Conservation (phyloP, 768 basidiomycete genomes). For the Phallus indusiatus region DNA sequence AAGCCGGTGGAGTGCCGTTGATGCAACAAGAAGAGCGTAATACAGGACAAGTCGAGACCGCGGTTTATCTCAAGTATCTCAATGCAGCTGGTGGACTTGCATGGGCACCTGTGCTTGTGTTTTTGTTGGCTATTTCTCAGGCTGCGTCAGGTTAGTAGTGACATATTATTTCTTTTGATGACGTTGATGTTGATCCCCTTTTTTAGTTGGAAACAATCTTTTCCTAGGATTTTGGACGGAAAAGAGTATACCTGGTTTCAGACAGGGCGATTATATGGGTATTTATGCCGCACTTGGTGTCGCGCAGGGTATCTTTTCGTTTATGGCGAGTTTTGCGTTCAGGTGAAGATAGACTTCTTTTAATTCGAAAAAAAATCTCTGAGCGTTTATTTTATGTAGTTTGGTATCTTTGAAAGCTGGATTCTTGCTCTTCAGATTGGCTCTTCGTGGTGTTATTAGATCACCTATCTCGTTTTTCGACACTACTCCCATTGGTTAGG, state of each 20-base stretch:
- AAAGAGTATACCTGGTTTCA: constrained; percentile 42
- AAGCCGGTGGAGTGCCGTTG: constrained; percentile 26
- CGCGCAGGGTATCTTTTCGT: constrained; percentile 42
- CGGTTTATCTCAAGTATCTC: constrained; percentile 41
- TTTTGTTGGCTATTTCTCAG: constrained; percentile 38
- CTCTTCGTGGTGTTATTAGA: constrained; percentile 45
- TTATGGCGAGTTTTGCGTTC: constrained; percentile 38
- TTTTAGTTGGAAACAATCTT: constrained; percentile 47
- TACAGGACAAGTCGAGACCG: constrained; percentile 42
- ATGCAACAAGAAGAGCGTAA: constrained; percentile 50
- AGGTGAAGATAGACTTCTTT: constrained; percentile 27
- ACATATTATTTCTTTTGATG: background rate
- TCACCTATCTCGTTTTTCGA: constrained; percentile 65
- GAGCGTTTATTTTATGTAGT: constrained; percentile 10
- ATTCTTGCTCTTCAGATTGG: constrained; percentile 42
- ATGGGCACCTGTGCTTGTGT: constrained; percentile 35
- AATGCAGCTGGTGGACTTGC: constrained; percentile 36
- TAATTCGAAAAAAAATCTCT: background rate
- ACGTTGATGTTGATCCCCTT: background rate
- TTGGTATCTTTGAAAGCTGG: constrained; percentile 28
- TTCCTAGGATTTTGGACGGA: constrained; percentile 71
- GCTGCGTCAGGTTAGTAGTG: constrained; percentile 35
- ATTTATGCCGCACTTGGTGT: constrained; percentile 37
- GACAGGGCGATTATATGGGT: constrained; percentile 60
- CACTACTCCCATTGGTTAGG: constrained; percentile 55